Percentiles rank a stretch among this genome's conserved stretches.
Evolutionary conservation across 495 filamentous ascomycete species (phyloP).

Genomic region (Penicillium robsamsonii): DNA sequence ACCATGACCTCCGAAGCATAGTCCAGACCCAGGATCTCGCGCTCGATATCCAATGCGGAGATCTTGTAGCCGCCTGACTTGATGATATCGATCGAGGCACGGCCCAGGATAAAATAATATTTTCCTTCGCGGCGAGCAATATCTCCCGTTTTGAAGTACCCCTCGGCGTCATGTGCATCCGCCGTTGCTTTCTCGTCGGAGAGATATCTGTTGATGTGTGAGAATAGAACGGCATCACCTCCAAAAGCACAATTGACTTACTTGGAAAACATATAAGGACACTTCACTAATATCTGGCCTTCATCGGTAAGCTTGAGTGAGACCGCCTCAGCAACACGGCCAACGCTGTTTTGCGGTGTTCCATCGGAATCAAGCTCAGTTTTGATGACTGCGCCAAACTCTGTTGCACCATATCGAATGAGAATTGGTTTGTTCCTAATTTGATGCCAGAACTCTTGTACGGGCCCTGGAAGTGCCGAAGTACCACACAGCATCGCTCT

Average conservation of each 20-base stretch:
- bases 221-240: not conserved
- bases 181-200: constrained; percentile 41
- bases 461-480: constrained; percentile 44
- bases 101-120: constrained; percentile 50
- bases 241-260: constrained; percentile 5
- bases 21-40: constrained; percentile 38
- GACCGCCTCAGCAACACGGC: constrained; percentile 40
- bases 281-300: constrained; percentile 40
- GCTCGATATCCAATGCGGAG: constrained; percentile 44
- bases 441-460: constrained; percentile 46
- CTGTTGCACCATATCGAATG: constrained; percentile 48
- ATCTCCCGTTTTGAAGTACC: constrained; percentile 50
- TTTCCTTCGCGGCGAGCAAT: constrained; percentile 45
- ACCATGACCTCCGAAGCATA: constrained; percentile 46
- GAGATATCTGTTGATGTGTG: constrained; percentile 40
- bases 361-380: constrained; percentile 34
- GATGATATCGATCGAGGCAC: constrained; percentile 47
- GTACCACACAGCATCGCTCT: constrained; percentile 47
- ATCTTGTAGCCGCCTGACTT: constrained; percentile 49
- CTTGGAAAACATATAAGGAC: constrained; percentile 46
- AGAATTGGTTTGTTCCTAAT: constrained; percentile 41
- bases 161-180: constrained; percentile 32
- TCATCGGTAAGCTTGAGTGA: constrained; percentile 37
- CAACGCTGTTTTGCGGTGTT: constrained; percentile 38
- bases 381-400: constrained; percentile 48